phyloP scores from a whole-genome alignment of 768 basidiomycete genomes.

The Podaxis sp. region DNA sequence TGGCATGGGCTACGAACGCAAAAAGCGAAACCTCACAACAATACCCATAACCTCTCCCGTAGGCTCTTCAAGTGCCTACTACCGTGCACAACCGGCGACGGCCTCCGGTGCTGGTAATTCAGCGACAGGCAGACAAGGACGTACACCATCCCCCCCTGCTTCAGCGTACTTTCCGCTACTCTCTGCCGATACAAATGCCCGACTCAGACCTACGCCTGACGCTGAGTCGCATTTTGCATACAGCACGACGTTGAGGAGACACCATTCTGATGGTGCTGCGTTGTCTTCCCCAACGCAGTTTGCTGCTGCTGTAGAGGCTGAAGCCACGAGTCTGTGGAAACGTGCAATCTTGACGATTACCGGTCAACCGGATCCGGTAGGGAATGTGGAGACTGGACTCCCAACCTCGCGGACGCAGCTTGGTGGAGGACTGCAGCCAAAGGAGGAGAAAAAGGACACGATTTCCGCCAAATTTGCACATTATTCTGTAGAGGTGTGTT shows the following conservation, averaged over 20 bases:
- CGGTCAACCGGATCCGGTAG: conserved; percentile 35
- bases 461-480: conserved; percentile 70
- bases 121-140: conserved; percentile 4
- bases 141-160: conserved; percentile 69
- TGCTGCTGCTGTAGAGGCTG: conserved; percentile 46
- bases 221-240: conserved; percentile 79
- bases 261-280: conserved; percentile 48
- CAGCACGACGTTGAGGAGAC: conserved; percentile 76
- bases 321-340: conserved; percentile 54
- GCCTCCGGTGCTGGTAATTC: conserved; percentile 6
- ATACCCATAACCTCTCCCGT: conserved; percentile 31
- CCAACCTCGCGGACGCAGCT: conserved; percentile 20
- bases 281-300: conserved; percentile 48
- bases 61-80: conserved; percentile 37
- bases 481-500: conserved; percentile 59
- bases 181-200: conserved; percentile 44
- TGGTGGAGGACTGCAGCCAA: conserved; percentile 20
- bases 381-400: conserved; percentile 35
- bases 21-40: conserved; percentile 38
- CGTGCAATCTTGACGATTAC: conserved; percentile 39
- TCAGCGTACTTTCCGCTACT: conserved; percentile 76
- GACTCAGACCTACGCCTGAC: conserved; percentile 59
- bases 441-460: conserved; percentile 45
- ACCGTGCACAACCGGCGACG: conserved; percentile 25
- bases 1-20: conserved; percentile 43